These are phyloP conservation scores for Claviceps monticola DNA, from an alignment of 2,329 filamentous ascomycete genomes.

Conservation along the genomic window DNA sequence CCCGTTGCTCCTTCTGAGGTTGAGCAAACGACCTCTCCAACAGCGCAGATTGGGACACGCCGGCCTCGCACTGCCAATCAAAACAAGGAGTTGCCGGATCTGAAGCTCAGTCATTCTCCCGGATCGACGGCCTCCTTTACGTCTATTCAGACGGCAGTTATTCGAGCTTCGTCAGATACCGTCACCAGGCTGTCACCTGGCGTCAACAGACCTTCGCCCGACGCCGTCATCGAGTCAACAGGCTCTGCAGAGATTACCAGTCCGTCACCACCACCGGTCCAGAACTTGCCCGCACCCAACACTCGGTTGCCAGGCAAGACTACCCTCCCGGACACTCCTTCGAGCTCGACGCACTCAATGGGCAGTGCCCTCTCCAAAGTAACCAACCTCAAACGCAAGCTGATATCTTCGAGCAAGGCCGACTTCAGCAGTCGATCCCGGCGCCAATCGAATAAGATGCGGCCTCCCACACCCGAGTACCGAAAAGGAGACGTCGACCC, in stretches of 20 bases:
- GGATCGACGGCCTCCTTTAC: constrained; percentile 31
- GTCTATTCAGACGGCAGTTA: constrained; percentile 4
- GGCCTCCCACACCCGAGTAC: constrained; percentile 37
- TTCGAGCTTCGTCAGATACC: neutral
- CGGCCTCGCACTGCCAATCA: constrained; percentile 36
- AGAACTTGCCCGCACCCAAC: constrained; percentile 17
- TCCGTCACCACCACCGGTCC: constrained; percentile 8
- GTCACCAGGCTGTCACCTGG: neutral
- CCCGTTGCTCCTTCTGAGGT: constrained; percentile 6
- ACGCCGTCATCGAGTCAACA: neutral
- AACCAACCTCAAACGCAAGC: constrained; percentile 15
- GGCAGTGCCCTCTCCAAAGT: constrained; percentile 20
- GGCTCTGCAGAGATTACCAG: neutral
- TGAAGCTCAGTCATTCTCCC: constrained; percentile 34
- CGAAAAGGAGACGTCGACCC: constrained; percentile 26
- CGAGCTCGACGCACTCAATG: constrained; percentile 14
- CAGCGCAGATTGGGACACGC: constrained; percentile 32
- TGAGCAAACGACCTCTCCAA: constrained; percentile 15
- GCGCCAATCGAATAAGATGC: constrained; percentile 12
- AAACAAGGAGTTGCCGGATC: constrained; percentile 30
- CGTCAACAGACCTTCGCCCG: neutral
- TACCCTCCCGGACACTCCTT: constrained; percentile 6
- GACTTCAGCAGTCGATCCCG: constrained; percentile 1
- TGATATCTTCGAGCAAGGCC: constrained; percentile 4
- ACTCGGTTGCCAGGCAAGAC: constrained; percentile 11